These are phyloP conservation scores for Polychytrium aggregatum DNA, from an alignment of 192 early-diverging fungal genomes.

Conservation along the genomic window DNA sequence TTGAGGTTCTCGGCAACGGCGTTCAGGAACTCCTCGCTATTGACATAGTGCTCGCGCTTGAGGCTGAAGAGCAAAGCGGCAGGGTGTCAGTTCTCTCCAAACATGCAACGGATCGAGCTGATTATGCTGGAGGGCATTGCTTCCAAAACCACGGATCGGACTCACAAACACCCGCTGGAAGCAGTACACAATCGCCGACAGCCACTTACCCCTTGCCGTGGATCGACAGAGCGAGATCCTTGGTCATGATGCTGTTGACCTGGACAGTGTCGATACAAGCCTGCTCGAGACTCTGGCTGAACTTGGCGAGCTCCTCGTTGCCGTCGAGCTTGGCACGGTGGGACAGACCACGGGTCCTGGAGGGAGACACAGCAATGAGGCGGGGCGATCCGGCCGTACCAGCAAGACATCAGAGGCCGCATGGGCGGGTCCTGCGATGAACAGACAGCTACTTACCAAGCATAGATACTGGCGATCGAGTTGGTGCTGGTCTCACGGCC, in stretches of 20 bases:
- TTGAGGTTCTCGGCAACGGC: slow-evolving; percentile 54
- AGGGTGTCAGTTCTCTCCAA: neutral
- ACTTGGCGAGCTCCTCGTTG: slow-evolving; percentile 59
- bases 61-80: slow-evolving; percentile 13
- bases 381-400: too few species aligned
- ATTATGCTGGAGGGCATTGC: neutral
- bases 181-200: neutral
- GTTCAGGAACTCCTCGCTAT: slow-evolving; percentile 77
- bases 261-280: slow-evolving; percentile 87
- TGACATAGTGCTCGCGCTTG: slow-evolving; percentile 76
- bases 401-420: too few species aligned
- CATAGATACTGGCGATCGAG: slow-evolving; percentile 94
- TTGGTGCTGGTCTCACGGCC: slow-evolving; percentile 90
- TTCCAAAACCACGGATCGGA: neutral
- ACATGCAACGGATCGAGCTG: neutral
- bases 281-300: slow-evolving; percentile 68
- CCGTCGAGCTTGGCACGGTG: slow-evolving; percentile 92
- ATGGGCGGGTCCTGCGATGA: too few species aligned
- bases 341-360: slow-evolving; percentile 75
- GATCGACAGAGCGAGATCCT: slow-evolving; percentile 93
- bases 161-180: neutral
- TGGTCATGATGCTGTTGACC: slow-evolving; percentile 82
- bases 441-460: too few species aligned
- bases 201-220: slow-evolving; percentile 58
- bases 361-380: too few species aligned